A percentile compares a stretch with the other conserved stretches of the same genome.
Conservation (phyloP, 2,329 filamentous ascomycete genomes). For the Neonectria sp. region DNA sequence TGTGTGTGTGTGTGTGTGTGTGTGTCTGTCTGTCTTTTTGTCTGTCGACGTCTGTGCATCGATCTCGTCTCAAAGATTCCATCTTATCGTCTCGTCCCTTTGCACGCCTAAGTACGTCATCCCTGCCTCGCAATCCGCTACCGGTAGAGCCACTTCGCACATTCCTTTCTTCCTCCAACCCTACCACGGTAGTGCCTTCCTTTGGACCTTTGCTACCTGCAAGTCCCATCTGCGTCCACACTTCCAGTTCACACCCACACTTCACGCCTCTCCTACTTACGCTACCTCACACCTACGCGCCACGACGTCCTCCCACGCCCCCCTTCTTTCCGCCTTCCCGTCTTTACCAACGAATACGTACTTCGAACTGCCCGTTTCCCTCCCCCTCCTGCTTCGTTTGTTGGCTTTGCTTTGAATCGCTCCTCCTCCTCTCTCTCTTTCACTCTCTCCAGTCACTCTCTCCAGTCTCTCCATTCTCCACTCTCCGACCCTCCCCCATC, state of each 20-base stretch:
- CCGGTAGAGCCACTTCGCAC: background rate
- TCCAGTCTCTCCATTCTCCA: slow-evolving; percentile 1
- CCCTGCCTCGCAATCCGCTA: slow-evolving; percentile 2
- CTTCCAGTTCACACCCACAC: background rate
- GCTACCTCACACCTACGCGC: slow-evolving; percentile 10
- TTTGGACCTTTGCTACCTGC: background rate
- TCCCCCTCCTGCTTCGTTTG: too few relatives aligned
- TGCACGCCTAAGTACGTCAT: slow-evolving; percentile 10
- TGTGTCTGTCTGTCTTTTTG: too few relatives aligned
- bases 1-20: too few relatives aligned
- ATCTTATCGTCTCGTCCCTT: background rate
- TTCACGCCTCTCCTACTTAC: background rate
- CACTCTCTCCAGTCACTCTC: background rate
- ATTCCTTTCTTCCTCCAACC: too few relatives aligned
- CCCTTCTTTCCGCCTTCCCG: background rate
- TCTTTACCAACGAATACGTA: background rate
- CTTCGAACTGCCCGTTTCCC: background rate
- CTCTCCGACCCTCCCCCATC: background rate
- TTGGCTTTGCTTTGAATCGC: background rate
- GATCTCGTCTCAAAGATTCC: slow-evolving; percentile 1
- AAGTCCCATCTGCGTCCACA: background rate
- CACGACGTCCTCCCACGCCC: slow-evolving; percentile 1
- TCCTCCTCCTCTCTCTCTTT: background rate
- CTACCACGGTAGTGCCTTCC: background rate
- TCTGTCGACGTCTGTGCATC: background rate